Percentiles rank a stretch among this genome's conserved stretches.
Conservation (phyloP, 2,329 filamentous ascomycete genomes). For the Venturia pyrina region DNA sequence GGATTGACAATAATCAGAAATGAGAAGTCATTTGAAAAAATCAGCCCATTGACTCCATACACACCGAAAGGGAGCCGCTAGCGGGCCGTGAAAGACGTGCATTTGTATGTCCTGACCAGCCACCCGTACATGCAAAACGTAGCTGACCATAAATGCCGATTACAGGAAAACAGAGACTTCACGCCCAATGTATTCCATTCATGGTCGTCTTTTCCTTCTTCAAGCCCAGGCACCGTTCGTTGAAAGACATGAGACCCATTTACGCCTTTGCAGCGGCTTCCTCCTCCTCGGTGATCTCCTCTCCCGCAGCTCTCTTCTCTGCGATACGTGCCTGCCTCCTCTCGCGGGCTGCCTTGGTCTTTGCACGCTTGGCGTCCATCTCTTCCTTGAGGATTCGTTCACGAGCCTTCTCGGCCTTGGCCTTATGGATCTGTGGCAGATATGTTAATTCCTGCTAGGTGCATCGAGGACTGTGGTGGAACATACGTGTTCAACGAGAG, state of each 20-base stretch:
- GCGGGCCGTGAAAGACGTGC: neutral
- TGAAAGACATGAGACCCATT: neutral
- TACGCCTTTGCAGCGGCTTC: constrained; percentile 1
- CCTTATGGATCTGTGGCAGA: constrained; percentile 81
- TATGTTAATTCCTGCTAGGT: constrained; percentile 20
- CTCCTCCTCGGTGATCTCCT: constrained; percentile 49
- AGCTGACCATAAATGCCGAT: neutral
- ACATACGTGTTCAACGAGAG: constrained; percentile 99
- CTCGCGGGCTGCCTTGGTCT: constrained; percentile 99
- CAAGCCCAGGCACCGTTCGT: neutral
- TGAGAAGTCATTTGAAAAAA: neutral
- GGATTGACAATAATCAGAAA: neutral
- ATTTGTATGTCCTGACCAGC: neutral
- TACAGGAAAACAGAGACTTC: neutral
- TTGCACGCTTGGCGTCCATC: constrained; percentile 99
- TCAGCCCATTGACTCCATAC: constrained; percentile 1
- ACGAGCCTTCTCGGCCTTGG: constrained; percentile 98
- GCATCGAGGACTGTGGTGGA: constrained; percentile 20
- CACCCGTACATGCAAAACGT: constrained; percentile 4
- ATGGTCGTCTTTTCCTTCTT: neutral
- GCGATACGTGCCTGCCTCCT: constrained; percentile 86
- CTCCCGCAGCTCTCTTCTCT: constrained; percentile 81
- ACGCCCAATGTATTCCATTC: constrained; percentile 1
- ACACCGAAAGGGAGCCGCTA: neutral
- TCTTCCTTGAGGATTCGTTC: constrained; percentile 96